Base-by-base conservation (phyloP, 768 basidiomycete species). In the Sporobolomyces phaffii region DNA sequence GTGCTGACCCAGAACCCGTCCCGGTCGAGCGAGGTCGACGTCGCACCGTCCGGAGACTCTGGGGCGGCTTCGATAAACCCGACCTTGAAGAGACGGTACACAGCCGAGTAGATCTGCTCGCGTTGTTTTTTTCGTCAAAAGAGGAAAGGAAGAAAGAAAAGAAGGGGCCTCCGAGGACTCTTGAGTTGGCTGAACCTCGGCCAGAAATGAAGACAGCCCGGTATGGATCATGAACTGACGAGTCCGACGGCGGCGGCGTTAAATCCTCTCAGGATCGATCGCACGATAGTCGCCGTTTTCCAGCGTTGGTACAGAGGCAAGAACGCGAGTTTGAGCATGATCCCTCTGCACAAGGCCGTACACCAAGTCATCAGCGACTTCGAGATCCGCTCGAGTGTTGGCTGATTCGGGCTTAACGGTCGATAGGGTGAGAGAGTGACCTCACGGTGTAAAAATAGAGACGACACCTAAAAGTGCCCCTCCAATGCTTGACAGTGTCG, bases 1-100 rank as follows among this genome's bases (percentile, higher is more conserved):
- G 82, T 76, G 22, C 81, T 80, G 40, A 81, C 74, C 83, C 82
- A 83, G 79, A 81, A 83, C 3, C 81, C 81, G 56, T 83, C 79
- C 15, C 75, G 62, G 18, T 73, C 75, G 2, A 77, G 61, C 9
- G 75, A 61, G 40, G 51, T 4, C 18, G 14, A 40, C 14, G 50
- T 41, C n/a, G 43, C 24, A 8, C 15, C 73, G 28, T 58, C 56
- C n/a, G n/a, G 36, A 20, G 33, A 11, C 18, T 38, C 22, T 5
- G 56, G 56, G 14, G 36, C 36, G 72, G 41, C 41, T 72, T 72
- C 18, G 57, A 70, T 44, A 73, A 67, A 47, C 61, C 70, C 74
- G 63, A 44, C 72, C 60, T 58, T 43, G 67, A 47, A 64, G 43
- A 63, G 60, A 31, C 48, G 71, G 59, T 62, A 65, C 36, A 68